These are phyloP conservation scores for Lentinula novae-zelandiae DNA, from an alignment of 1,284 basidiomycete species.

Conservation along the genomic window DNA sequence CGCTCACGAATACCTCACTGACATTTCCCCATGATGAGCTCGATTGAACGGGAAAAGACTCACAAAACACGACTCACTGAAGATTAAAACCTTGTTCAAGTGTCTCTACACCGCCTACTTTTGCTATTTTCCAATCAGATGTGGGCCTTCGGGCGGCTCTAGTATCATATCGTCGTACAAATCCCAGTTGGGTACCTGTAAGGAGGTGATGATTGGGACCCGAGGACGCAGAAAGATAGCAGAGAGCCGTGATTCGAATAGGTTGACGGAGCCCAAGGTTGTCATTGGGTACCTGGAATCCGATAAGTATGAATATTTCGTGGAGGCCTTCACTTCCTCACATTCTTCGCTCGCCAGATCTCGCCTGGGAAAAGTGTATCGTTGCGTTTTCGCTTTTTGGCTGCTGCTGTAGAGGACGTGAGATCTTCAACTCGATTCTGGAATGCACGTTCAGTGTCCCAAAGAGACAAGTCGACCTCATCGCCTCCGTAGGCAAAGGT, in stretches of 20 bases:
- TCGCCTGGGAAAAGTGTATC: slow-evolving; percentile 65
- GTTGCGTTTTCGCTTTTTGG: slow-evolving; percentile 69
- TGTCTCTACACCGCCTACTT: slow-evolving; percentile 63
- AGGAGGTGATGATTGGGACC: slow-evolving; percentile 50
- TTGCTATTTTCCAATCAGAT: slow-evolving; percentile 62
- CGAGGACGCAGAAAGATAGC: slow-evolving; percentile 45
- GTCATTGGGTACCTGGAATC: slow-evolving; percentile 71
- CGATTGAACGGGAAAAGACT: neutral
- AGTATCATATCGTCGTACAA: slow-evolving; percentile 79
- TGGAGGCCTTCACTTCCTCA: slow-evolving; percentile 24
- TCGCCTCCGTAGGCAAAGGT: slow-evolving; percentile 83
- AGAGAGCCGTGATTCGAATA: slow-evolving; percentile 70
- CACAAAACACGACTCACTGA: slow-evolving; percentile 51
- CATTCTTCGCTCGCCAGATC: slow-evolving; percentile 79
- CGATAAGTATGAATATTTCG: neutral
- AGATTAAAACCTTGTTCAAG: slow-evolving; percentile 62
- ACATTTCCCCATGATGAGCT: neutral
- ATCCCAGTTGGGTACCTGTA: slow-evolving; percentile 75
- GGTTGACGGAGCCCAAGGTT: slow-evolving; percentile 76
- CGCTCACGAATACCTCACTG: slow-evolving; percentile 78
- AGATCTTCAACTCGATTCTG: slow-evolving; percentile 19
- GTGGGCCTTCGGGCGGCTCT: slow-evolving; percentile 69
- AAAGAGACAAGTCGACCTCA: slow-evolving; percentile 84
- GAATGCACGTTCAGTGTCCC: slow-evolving; percentile 75
- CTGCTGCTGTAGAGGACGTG: slow-evolving; percentile 17